phyloP scores from a whole-genome alignment of 2,329 filamentous ascomycete species.

The Alternaria brassicae region DNA sequence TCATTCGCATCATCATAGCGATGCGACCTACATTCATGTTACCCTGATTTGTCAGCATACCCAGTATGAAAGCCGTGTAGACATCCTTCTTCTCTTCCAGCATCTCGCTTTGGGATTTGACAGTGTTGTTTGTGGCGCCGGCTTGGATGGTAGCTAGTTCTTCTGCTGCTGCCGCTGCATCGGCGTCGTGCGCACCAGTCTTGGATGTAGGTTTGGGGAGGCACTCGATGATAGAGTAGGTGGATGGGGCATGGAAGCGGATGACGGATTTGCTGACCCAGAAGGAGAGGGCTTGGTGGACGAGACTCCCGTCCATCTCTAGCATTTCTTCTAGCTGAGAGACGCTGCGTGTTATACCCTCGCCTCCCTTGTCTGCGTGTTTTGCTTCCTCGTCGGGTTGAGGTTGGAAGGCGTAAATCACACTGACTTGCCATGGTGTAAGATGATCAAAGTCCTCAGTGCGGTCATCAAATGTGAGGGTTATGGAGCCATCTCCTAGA shows the following conservation, averaged over 20 bases:
- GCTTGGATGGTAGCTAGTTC: constrained; percentile 48
- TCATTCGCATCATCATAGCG: constrained; percentile 93
- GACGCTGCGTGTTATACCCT: constrained; percentile 50
- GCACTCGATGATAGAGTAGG: constrained; percentile 71
- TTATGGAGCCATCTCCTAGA: constrained; percentile 79
- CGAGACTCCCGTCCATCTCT: constrained; percentile 76
- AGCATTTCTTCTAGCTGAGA: constrained; percentile 61
- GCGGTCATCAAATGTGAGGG: constrained; percentile 83
- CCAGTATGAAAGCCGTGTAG: constrained; percentile 91
- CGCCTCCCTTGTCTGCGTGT: constrained; percentile 22
- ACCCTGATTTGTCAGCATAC: constrained; percentile 93
- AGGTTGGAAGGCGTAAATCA: constrained; percentile 81
- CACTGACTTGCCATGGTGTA: constrained; percentile 85
- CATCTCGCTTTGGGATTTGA: constrained; percentile 62
- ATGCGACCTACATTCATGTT: constrained; percentile 84
- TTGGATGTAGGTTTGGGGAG: constrained; percentile 39
- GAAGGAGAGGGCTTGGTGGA: constrained; percentile 71
- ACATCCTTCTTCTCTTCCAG: constrained; percentile 73
- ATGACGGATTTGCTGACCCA: constrained; percentile 76
- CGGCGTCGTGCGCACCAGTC: constrained; percentile 31
- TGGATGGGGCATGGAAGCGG: constrained; percentile 56
- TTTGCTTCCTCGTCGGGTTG: constrained; percentile 46
- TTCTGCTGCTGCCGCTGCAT: constrained; percentile 48
- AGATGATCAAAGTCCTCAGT: constrained; percentile 74
- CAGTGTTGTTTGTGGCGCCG: constrained; percentile 58